Evolutionary conservation across 2,329 filamentous ascomycete species (phyloP).

Genomic region (Penicillium sp.): DNA sequence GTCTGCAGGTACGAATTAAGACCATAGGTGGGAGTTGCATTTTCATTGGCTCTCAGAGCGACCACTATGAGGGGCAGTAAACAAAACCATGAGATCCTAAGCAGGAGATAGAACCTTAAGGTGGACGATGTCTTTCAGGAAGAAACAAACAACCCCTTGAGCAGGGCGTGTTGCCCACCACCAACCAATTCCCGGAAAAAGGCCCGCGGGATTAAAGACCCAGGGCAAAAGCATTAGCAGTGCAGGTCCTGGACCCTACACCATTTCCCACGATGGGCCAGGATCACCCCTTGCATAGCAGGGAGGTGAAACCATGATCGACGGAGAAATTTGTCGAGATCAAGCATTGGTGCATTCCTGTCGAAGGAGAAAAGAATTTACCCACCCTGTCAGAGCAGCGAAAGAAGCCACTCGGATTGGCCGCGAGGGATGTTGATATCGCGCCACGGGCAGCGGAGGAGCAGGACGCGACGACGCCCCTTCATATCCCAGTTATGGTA

Average conservation of each 20-base stretch:
- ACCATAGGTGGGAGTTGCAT: background rate
- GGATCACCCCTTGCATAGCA: constrained; percentile 22
- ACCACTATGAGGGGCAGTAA: background rate
- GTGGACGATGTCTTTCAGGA: background rate
- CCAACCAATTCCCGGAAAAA: background rate
- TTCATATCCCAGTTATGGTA: constrained; percentile 21
- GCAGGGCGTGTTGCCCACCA: background rate
- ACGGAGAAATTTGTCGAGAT: constrained; percentile 14
- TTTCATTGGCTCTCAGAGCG: background rate
- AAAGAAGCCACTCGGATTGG: constrained; percentile 12
- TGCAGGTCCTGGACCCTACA: background rate
- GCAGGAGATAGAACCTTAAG: background rate
- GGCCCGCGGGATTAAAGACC: too few species aligned
- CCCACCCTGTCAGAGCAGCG: constrained; percentile 8
- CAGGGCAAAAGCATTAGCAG: background rate
- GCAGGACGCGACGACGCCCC: constrained; percentile 9
- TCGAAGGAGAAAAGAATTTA: constrained; percentile 4
- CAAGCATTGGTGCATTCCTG: constrained; percentile 24
- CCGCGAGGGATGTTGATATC: constrained; percentile 17
- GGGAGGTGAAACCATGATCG: constrained; percentile 18
- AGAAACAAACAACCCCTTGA: background rate
- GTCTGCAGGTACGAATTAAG: background rate
- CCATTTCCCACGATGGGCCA: background rate
- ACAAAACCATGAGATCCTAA: background rate
- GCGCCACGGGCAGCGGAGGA: constrained; percentile 3